These are phyloP conservation scores for Daldinia eschscholtzii DNA, from an alignment of 2,329 filamentous ascomycete genomes.

Conservation along the genomic window DNA sequence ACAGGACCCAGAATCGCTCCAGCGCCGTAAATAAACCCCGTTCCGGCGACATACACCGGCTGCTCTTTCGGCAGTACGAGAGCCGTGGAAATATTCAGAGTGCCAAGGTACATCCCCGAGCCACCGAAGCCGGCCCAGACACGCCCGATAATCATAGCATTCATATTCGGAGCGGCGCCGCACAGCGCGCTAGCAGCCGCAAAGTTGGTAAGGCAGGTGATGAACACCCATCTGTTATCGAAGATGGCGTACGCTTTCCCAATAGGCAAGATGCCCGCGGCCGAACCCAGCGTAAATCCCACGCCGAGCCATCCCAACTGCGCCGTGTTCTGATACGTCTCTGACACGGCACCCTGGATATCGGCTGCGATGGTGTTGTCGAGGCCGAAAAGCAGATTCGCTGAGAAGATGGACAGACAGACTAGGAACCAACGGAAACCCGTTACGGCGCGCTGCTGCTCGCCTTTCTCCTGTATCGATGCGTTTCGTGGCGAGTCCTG, in stretches of 20 bases:
- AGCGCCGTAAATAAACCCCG: constrained; percentile 53
- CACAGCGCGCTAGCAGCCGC: constrained; percentile 53
- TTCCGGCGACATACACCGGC: constrained; percentile 44
- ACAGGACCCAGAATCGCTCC: constrained; percentile 58
- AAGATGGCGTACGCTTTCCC: constrained; percentile 57
- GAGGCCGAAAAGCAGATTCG: constrained; percentile 54
- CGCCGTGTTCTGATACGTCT: constrained; percentile 51
- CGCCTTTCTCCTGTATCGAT: constrained; percentile 13
- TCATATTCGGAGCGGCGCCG: constrained; percentile 60
- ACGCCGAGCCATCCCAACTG: constrained; percentile 58
- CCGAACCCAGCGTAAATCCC: constrained; percentile 57
- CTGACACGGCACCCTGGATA: constrained; percentile 57
- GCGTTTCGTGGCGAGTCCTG: constrained; percentile 14
- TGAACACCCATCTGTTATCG: constrained; percentile 57
- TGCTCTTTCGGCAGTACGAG: constrained; percentile 46
- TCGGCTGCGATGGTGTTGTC: constrained; percentile 62
- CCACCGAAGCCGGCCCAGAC: constrained; percentile 61
- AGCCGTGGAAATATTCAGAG: constrained; percentile 43
- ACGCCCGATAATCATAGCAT: constrained; percentile 63
- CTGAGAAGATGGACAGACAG: constrained; percentile 34
- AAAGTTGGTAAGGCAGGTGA: constrained; percentile 35
- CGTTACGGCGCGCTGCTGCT: constrained; percentile 22
- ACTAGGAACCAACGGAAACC: constrained; percentile 33
- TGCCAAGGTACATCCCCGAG: constrained; percentile 58
- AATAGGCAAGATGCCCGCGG: constrained; percentile 53